Base-by-base conservation (phyloP, 805 yeast species). In the Pichia sporocuriosa region DNA sequence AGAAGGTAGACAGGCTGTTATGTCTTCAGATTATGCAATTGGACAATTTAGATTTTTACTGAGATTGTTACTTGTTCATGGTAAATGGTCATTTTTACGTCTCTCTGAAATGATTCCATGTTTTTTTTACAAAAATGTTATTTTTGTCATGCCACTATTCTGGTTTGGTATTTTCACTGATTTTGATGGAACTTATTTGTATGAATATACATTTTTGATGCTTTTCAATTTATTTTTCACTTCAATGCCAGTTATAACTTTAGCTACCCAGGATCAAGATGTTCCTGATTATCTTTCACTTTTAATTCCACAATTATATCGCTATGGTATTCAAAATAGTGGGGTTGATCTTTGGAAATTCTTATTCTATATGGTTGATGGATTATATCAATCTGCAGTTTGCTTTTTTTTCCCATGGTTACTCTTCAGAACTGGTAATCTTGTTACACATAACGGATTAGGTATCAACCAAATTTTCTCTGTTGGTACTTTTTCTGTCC, bases 1-100 rank as follows among this genome's bases (percentile, higher is more conserved):
- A 52, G 94, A 84, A 63, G 94, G 94, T 45, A 65, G 93, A 39
- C 89, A 83, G 55, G 94, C 94, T 2, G 93, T 80, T 9, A 84
- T 84, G 94, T 77, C 87, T 1, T 77, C 89, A 0, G 94, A 84
- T 65, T 84, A 81, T 59, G 90, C 88, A 3, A 67, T 84, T 54
- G 94, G 88, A 3, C 93, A 84, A 59, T 84, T 84, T 66, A 62
- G 86, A 47, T 84, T 68, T 59, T 62, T 84, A 50, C 69, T 77
- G 2, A 62, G 88, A 48, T 65, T 84, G 48, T 63, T 84, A 35
- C 62, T 84, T 39, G 86, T 81, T 27, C 94, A 84, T 58, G 94
- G 94, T n/a, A 70, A 88, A 40, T 84, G 89, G 88, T 80, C 87
- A 0, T 84, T 82, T 57, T 75, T 74, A 51, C 65, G 94, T 45